A percentile compares a stretch with the other conserved stretches of the same genome.
These are phyloP conservation scores for Eutypella sp. DNA, from an alignment of 2,329 filamentous ascomycete genomes.

Conservation along the genomic window DNA sequence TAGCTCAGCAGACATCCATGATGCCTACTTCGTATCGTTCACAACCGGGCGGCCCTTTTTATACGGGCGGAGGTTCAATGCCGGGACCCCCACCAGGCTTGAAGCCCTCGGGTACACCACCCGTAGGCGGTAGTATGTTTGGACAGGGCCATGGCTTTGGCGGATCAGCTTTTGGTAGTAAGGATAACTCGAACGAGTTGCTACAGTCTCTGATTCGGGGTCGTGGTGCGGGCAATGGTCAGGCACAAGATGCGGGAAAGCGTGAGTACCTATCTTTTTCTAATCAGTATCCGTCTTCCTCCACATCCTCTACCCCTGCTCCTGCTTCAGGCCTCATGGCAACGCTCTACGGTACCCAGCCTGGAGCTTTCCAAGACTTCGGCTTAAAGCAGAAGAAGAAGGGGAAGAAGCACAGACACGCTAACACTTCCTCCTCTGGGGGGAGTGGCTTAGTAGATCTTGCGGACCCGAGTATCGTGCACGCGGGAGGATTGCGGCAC, in stretches of 20 bases:
- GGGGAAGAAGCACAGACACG: conserved; percentile 99
- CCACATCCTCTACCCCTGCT: conserved; percentile 77
- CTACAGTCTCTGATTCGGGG: conserved; percentile 78
- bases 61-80: conserved; percentile 65
- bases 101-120: conserved; percentile 91
- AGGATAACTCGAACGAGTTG: conserved; percentile 67
- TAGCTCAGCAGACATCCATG: conserved; percentile 85
- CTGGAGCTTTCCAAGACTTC: conserved; percentile 84
- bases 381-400: conserved; percentile 99
- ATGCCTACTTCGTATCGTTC: conserved; percentile 64
- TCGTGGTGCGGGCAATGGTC: conserved; percentile 60
- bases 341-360: conserved; percentile 84
- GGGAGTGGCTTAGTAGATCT: conserved; percentile 99
- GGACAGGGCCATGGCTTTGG: conserved; percentile 83
- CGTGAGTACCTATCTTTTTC: conserved; percentile 98
- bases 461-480: conserved; percentile 99
- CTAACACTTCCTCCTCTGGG: conserved; percentile 99
- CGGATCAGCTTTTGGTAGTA: conserved; percentile 63
- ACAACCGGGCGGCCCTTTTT: conserved; percentile 66
- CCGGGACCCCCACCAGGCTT: conserved; percentile 91
- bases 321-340: conserved; percentile 86
- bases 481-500: conserved; percentile 94
- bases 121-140: conserved; percentile 68
- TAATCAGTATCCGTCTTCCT: conserved; percentile 77
- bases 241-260: conserved; percentile 83